phyloP scores from a whole-genome alignment of 1,139 yeast genomes.

The Hemisphaericaspora subhashii region DNA sequence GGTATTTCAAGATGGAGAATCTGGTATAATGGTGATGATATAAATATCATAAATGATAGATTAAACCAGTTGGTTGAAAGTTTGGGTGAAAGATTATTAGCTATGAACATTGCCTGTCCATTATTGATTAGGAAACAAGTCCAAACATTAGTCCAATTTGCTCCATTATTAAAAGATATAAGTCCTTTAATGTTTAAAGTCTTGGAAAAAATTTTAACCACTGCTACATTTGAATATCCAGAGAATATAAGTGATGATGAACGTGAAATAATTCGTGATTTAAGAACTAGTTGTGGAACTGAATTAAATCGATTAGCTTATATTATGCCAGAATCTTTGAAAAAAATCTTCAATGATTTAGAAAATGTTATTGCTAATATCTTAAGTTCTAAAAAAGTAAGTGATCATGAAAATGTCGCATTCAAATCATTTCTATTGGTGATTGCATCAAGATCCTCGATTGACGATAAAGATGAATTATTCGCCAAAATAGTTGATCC shows the following conservation, averaged over 20 bases:
- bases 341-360: conserved; percentile 74
- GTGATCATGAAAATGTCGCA: conserved; percentile 90
- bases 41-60: conserved; percentile 53
- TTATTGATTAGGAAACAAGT: conserved; percentile 79
- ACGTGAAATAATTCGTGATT: conserved; percentile 78
- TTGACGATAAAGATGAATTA: conserved; percentile 66
- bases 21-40: conserved; percentile 76
- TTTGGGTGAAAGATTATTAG: conserved; percentile 74
- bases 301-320: conserved; percentile 92
- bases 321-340: conserved; percentile 88
- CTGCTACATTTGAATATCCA: conserved; percentile 86
- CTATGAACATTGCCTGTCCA: conserved; percentile 78
- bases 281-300: conserved; percentile 91
- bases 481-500: conserved; percentile 91
- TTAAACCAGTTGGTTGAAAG: conserved; percentile 68
- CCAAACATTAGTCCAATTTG: conserved; percentile 93
- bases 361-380: conserved; percentile 79
- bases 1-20: conserved; percentile 97
- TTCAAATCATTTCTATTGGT: conserved; percentile 89
- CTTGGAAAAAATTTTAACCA: conserved; percentile 80
- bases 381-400: conserved; percentile 66
- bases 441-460: conserved; percentile 83
- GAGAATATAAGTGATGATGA: conserved; percentile 66
- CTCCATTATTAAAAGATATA: conserved; percentile 83
- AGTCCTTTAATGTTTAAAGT: conserved; percentile 75